Conservation (phyloP, 805 yeast species). For the Ogataea corticis region DNA sequence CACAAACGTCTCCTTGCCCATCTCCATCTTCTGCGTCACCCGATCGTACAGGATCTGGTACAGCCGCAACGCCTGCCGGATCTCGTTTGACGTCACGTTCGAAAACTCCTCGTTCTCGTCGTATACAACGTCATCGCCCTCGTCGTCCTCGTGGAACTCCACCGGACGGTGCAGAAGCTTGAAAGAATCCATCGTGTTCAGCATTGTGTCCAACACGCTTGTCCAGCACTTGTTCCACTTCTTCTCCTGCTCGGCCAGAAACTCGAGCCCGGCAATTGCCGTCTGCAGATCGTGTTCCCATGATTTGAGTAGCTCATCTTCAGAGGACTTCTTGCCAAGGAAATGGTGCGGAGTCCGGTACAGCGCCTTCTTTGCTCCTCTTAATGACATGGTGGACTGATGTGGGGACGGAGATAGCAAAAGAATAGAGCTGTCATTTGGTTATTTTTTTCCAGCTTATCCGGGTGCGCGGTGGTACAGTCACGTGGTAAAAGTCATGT, state of each 20-base stretch:
- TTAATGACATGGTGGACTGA: conserved; percentile 38
- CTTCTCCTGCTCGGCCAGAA: conserved; percentile 34
- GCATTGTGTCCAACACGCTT: conserved; percentile 35
- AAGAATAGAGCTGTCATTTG: neutral
- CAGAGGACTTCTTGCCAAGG: conserved; percentile 35
- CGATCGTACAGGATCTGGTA: conserved; percentile 26
- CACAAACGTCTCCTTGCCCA: conserved; percentile 31
- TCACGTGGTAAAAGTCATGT: too few relatives aligned
- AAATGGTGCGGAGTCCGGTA: conserved; percentile 38
- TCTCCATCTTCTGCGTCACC: conserved; percentile 24
- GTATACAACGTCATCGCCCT: conserved; percentile 16
- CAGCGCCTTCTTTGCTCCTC: conserved; percentile 39
- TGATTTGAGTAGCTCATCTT: conserved; percentile 41
- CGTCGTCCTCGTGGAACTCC: conserved; percentile 9
- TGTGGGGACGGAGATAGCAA: too few relatives aligned
- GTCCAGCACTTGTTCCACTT: conserved; percentile 31
- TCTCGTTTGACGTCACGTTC: conserved; percentile 31
- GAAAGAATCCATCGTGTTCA: conserved; percentile 35
- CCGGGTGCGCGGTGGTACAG: neutral
- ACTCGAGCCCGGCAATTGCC: conserved; percentile 46
- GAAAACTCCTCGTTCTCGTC: conserved; percentile 33
- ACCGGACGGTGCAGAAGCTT: conserved; percentile 39
- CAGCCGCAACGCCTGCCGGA: conserved; percentile 30
- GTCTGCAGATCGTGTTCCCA: conserved; percentile 46
- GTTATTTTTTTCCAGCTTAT: neutral